Base-by-base conservation (phyloP, 768 basidiomycete genomes). In the Auricularia auricula-judae region DNA sequence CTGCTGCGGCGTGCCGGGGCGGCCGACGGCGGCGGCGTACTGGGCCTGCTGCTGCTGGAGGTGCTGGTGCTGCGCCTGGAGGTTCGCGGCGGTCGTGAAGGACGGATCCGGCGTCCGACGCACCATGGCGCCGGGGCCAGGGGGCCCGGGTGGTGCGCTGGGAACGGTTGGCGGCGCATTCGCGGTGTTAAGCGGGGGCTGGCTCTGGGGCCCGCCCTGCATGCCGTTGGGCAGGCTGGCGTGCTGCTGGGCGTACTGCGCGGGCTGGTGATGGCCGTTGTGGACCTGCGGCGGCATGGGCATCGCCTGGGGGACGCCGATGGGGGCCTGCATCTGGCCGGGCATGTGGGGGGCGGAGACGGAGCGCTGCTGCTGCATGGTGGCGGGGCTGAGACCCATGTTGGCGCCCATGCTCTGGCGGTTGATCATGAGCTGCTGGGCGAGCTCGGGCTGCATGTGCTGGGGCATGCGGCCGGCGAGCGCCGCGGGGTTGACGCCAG, bases 321-420 rank as follows among this genome's bases (percentile, higher is more conserved):
- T 42, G 39, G 39, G 8, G 8, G 7, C 8, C 39, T 42, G 39
- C 39, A 42, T 42, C 39, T 42, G 39, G 39, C 39, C 39, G 8
- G 7, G 39, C 53, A n/a, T n/a, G 53, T 54, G 53, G 11, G 18
- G 51, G 53, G n/a, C 53, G 53, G 53, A 54, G 53, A 54, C 53
- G 5, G 29, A n/a, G 53, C 53, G 72, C 70, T 75, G 75, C 60
- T 74, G 75, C 29, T 70, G 56, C 56, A n/a, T 59, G 56, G 29
- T 33, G 23, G 29, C 43, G 14, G 39, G 61, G 61, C 43, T 62
- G 61, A 62, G 39, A 12, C 23, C 21, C 5, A 23, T 14, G 29
- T 10, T 7, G 4, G 8, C 23, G 8, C 23, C 10, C 23, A 59
- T 29, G 21, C 56, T 59, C 47, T 51, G 47, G 16, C 47, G 47